Evolutionary conservation across 148 eudicot species (phyloP).

Genomic region (Fallopia convolvulus): DNA sequence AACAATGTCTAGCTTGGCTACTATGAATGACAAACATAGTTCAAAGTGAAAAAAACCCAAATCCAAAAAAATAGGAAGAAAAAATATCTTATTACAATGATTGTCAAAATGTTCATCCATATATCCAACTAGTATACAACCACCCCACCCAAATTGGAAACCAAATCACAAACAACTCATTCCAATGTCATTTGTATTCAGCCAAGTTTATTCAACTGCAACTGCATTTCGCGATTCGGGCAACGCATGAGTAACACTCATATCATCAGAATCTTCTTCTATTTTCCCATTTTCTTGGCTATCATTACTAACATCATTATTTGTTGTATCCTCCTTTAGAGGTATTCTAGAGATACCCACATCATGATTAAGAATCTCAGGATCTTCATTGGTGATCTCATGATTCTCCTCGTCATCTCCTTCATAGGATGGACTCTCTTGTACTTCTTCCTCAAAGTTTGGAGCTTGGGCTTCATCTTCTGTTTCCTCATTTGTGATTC

Average conservation of each 20-base stretch:
- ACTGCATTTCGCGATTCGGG: neutral
- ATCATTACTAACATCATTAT: neutral
- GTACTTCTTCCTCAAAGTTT: slow-evolving; percentile 25
- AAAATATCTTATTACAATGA: slow-evolving; percentile 16
- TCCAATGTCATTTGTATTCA: neutral
- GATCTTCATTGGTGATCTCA: slow-evolving; percentile 1
- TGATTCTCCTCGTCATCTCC: neutral
- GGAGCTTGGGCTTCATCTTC: slow-evolving; percentile 11
- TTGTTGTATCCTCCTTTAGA: slow-evolving; percentile 15
- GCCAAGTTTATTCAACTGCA: neutral
- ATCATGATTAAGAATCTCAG: no score
- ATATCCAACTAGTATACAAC: slow-evolving; percentile 29
- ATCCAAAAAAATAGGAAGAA: neutral
- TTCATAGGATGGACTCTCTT: slow-evolving; percentile 31
- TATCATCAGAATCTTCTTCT: neutral
- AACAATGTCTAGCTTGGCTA: neutral
- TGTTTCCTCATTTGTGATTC: neutral
- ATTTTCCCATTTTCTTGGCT: neutral
- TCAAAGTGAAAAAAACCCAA: neutral
- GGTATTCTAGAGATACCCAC: slow-evolving; percentile 14
- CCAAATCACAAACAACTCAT: slow-evolving; percentile 19
- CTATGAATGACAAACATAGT: neutral
- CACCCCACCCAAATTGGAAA: slow-evolving; percentile 10
- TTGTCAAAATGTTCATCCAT: slow-evolving; percentile 19
- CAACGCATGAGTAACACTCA: neutral